phyloP scores from a whole-genome alignment of 352 stramenopile genomes.

The Phytophthora multivora region DNA sequence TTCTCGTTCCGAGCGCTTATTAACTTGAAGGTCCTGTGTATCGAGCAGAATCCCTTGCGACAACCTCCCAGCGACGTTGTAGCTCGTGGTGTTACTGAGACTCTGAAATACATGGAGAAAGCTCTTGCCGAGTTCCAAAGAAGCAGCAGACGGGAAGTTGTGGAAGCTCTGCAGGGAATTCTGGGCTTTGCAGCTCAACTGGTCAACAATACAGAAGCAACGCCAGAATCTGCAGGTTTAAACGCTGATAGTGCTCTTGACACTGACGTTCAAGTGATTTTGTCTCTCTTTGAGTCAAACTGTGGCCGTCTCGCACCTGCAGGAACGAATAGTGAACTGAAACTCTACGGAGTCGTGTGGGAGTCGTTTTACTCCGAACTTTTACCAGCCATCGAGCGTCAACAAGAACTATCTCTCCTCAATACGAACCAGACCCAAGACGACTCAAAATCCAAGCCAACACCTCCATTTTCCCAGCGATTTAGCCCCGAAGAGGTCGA shows the following conservation, averaged over 20 bases:
- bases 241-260: neutral
- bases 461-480: constrained; percentile 17
- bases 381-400: constrained; percentile 46
- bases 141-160: constrained; percentile 46
- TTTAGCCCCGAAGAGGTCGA: constrained; percentile 55
- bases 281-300: constrained; percentile 52
- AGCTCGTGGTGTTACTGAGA: constrained; percentile 46
- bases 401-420: constrained; percentile 6
- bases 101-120: constrained; percentile 62
- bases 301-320: constrained; percentile 40
- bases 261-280: constrained; percentile 35
- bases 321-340: constrained; percentile 40
- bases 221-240: neutral
- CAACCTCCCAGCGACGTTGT: constrained; percentile 58
- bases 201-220: constrained; percentile 6
- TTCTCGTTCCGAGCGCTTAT: constrained; percentile 58
- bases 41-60: constrained; percentile 69
- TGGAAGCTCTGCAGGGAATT: constrained; percentile 53
- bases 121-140: constrained; percentile 51
- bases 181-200: constrained; percentile 40
- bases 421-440: neutral
- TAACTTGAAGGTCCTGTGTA: constrained; percentile 40
- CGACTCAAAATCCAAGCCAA: neutral
- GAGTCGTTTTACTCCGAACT: constrained; percentile 54
- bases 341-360: constrained; percentile 65